Evolutionary conservation across 2,329 filamentous ascomycete genomes (phyloP).

Genomic region (Lasiodiplodia sp.): DNA sequence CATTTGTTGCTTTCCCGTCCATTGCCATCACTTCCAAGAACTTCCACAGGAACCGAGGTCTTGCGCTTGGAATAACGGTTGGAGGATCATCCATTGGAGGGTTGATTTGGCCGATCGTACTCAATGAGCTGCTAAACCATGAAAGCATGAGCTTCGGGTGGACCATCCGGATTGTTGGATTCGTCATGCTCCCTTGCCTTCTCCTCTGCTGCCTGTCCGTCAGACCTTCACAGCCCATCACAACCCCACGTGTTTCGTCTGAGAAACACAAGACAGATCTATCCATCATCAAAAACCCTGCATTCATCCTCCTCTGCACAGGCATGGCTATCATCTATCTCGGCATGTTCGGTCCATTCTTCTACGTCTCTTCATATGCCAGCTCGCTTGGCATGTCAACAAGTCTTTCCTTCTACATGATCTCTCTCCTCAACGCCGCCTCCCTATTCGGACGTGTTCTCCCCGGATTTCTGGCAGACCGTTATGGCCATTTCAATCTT

Average conservation of each 20-base stretch:
- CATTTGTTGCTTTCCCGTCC: slow-evolving; percentile 50
- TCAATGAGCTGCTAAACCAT: slow-evolving; percentile 57
- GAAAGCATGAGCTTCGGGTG: slow-evolving; percentile 64
- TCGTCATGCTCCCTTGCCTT: slow-evolving; percentile 61
- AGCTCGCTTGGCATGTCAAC: neutral
- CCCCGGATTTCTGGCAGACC: slow-evolving; percentile 16
- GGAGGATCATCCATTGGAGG: slow-evolving; percentile 53
- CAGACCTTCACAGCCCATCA: slow-evolving; percentile 32
- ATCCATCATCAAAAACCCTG: slow-evolving; percentile 20
- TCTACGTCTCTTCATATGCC: slow-evolving; percentile 40
- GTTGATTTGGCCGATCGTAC: slow-evolving; percentile 51
- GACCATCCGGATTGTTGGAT: slow-evolving; percentile 67
- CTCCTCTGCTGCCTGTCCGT: slow-evolving; percentile 38
- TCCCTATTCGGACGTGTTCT: slow-evolving; percentile 16
- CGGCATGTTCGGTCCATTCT: slow-evolving; percentile 43
- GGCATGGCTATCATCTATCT: slow-evolving; percentile 37
- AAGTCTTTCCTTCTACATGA: slow-evolving; percentile 49
- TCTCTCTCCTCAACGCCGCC: slow-evolving; percentile 34
- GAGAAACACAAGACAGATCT: neutral
- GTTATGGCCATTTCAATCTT: slow-evolving; percentile 53
- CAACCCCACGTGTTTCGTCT: neutral
- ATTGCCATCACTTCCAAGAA: slow-evolving; percentile 51
- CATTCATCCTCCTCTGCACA: slow-evolving; percentile 35
- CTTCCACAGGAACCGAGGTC: slow-evolving; percentile 49
- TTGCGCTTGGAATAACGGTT: slow-evolving; percentile 51